Evolutionary conservation across 2,329 filamentous ascomycete genomes (phyloP).

Genomic region (Lecanosticta acicola): DNA sequence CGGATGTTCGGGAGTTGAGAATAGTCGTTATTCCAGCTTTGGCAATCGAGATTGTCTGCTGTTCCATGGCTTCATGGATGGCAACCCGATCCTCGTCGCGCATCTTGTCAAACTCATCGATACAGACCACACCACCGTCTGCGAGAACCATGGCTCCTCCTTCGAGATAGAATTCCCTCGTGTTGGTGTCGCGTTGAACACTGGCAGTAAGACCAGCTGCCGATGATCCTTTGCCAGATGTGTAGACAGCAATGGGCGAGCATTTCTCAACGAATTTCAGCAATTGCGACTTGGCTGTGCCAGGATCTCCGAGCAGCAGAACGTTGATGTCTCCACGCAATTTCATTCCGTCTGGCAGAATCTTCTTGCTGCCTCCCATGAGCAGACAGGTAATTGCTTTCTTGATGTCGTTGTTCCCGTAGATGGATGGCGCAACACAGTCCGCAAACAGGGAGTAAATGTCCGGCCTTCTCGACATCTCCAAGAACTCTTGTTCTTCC

Average conservation of each 20-base stretch:
- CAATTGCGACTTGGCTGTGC: slow-evolving; percentile 95
- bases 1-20: slow-evolving; percentile 89
- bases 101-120: slow-evolving; percentile 99
- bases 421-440: slow-evolving; percentile 96
- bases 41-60: slow-evolving; percentile 97
- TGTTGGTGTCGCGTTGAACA: slow-evolving; percentile 85
- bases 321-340: slow-evolving; percentile 98
- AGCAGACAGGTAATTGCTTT: slow-evolving; percentile 93
- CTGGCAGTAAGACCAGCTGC: slow-evolving; percentile 96
- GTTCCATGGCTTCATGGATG: slow-evolving; percentile 99
- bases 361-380: slow-evolving; percentile 94
- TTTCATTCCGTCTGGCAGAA: slow-evolving; percentile 94
- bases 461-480: slow-evolving; percentile 83
- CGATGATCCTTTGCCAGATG: slow-evolving; percentile 94
- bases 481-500: slow-evolving; percentile 92
- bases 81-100: slow-evolving; percentile 94
- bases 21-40: slow-evolving; percentile 99
- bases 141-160: slow-evolving; percentile 98
- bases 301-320: slow-evolving; percentile 88
- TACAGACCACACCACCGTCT: slow-evolving; percentile 94
- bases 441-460: slow-evolving; percentile 86
- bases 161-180: slow-evolving; percentile 94
- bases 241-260: slow-evolving; percentile 95
- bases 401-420: slow-evolving; percentile 93
- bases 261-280: slow-evolving; percentile 97